A percentile compares a stretch with the other conserved stretches of the same genome.
Conservation (phyloP, 139 green algal genomes). For the Zygnema circumcarinatum region DNA sequence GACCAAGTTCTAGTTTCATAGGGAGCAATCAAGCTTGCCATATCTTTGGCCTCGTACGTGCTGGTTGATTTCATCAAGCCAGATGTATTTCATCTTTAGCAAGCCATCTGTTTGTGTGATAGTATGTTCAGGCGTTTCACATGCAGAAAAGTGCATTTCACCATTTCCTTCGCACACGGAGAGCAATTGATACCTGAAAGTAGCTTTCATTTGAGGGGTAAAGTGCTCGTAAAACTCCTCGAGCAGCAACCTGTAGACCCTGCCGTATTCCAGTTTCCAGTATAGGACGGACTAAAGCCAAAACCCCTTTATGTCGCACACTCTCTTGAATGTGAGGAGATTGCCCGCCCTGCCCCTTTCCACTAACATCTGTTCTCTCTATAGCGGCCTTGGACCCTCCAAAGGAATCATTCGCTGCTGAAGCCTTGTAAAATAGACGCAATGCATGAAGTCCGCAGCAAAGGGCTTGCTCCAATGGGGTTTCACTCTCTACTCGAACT, state of each 20-base stretch:
- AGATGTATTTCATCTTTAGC: too few species aligned
- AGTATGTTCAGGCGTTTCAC: too few species aligned
- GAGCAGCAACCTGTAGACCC: not conserved
- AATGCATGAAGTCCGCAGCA: not conserved
- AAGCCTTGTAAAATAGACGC: not conserved
- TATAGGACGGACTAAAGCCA: not conserved
- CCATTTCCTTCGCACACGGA: too few species aligned
- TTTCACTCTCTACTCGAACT: not conserved
- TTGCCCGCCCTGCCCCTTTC: not conserved
- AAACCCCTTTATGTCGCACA: not conserved
- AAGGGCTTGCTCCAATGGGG: not conserved
- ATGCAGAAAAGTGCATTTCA: too few species aligned
- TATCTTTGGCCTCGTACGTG: too few species aligned
- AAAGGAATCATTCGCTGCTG: not conserved
- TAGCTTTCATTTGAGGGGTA: not conserved
- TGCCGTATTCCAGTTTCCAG: not conserved
- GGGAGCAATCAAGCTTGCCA: too few species aligned
- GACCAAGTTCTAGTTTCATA: too few species aligned
- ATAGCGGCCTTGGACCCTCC: not conserved
- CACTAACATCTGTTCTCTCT: not conserved
- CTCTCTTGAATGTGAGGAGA: not conserved
- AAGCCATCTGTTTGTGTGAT: too few species aligned
- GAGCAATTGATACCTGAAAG: constrained; percentile 15
- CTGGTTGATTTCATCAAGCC: too few species aligned
- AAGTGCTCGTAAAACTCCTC: constrained; percentile 3